Conservation (phyloP, 225 moss, liverwort and hornwort species). For the Bryum argenteum region DNA sequence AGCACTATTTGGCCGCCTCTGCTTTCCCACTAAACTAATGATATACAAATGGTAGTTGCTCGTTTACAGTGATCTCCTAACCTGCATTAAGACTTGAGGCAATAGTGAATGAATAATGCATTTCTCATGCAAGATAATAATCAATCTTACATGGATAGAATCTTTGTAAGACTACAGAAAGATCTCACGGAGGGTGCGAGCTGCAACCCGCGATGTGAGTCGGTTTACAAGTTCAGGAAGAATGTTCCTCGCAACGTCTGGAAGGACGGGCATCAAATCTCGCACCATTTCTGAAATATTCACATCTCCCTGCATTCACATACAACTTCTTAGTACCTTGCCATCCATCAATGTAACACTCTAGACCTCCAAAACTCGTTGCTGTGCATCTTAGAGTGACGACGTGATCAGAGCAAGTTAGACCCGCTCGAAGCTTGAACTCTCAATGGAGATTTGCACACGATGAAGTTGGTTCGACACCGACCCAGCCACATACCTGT, state of each 20-base stretch:
- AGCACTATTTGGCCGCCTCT: slow-evolving; percentile 27
- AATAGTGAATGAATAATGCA: slow-evolving; percentile 15
- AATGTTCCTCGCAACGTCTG: slow-evolving; percentile 69
- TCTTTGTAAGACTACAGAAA: slow-evolving; percentile 40
- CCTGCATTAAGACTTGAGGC: neutral
- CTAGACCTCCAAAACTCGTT: neutral
- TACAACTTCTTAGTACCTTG: slow-evolving; percentile 5
- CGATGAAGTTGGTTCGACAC: neutral
- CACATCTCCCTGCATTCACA: slow-evolving; percentile 50
- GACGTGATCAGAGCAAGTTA: neutral
- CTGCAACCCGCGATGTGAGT: slow-evolving; percentile 81
- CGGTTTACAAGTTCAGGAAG: slow-evolving; percentile 81
- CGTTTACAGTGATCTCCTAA: neutral
- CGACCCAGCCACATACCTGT: slow-evolving; percentile 40
- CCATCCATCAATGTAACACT: neutral
- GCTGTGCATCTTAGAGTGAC: too few relatives aligned
- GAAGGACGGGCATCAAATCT: slow-evolving; percentile 83
- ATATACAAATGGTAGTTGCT: slow-evolving; percentile 45
- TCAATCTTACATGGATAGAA: neutral
- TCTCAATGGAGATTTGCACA: neutral
- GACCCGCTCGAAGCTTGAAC: neutral
- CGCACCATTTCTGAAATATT: slow-evolving; percentile 57
- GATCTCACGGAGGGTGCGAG: slow-evolving; percentile 83
- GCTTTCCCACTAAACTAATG: slow-evolving; percentile 32
- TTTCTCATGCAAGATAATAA: neutral